Base-by-base conservation (phyloP, 108 stramenopile species). In the Discostella pseudostelligera region DNA sequence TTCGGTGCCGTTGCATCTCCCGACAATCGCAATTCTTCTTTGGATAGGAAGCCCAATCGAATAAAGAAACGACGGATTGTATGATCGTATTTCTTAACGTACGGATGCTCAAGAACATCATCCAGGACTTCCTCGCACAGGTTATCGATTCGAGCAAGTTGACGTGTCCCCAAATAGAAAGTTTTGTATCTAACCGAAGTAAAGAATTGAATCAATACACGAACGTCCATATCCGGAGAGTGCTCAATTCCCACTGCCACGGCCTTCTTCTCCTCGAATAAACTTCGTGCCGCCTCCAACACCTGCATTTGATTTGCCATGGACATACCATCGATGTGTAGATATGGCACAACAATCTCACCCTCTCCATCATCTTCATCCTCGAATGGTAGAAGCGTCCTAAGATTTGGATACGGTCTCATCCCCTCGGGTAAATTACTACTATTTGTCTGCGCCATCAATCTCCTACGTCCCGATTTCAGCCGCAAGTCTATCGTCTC, bases 241-340 rank as follows among this genome's bases (percentile, higher is more conserved):
- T 83, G 79, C 22, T 83, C 82, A 24, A 83, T 43, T 5, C 79
- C 79, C 26, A 83, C 76, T 1, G 73, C 79, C 37, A 80, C 79
- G 37, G 80, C 62, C 12, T 56, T 83, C 14, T 60, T 51, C 49
- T 71, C 78, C 48, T 67, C 40, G 2, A 83, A 36, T 1, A 83
- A 64, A 19, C 63, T 53, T 39, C 57, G 53, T 19, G 82, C 76
- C 39, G 65, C 35, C 28, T 75, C 70, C 19, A 83, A 62, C 7
- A 80, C 76, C 20, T 39, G 43, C 57, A 80, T 36, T 64, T 83
- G 82, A 44, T 79, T 59, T 9, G 25, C 20, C 66, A 73, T 69
- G 19, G 57, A 63, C 26, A 62, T 47, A 10, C 82, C 82, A 69
- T 83, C 82, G 10, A 83, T 71, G 51, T 83, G 82, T n/a, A 83